Base-by-base conservation (phyloP, 768 basidiomycete species). In the Tricholoma sp. region DNA sequence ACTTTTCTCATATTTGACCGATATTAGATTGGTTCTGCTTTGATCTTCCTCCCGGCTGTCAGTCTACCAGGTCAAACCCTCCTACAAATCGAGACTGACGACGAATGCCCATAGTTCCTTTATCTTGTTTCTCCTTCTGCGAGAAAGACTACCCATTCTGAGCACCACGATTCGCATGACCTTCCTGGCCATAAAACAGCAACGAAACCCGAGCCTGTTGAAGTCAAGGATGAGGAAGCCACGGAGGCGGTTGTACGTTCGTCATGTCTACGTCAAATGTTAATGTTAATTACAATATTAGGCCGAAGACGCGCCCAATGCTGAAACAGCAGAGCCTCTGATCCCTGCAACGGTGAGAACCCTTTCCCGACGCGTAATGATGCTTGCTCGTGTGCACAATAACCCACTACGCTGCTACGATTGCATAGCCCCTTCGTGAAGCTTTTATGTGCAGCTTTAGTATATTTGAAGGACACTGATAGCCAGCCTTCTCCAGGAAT, bases 111-210 rank as follows among this genome's bases (percentile, higher is more conserved):
- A 33, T 56, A 77, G 73, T 67, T 77, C 54, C 68, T 77, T 31
- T 77, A 75, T 65, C 70, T 77, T 48, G 17, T 75, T 36, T 77
- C 76, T 6, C 76, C 76, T 5, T 70, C 72, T 33, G 73, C 73
- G 13, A 68, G 72, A 53, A 74, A 75, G 60, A 63, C 64, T 48
- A 60, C 64, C 10, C 64, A 66, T 39, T 54, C 60, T 53, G 67
- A 65, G 24, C 75, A 76, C 61, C 59, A 74, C 50, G 73, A 74
- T 65, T 64, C 69, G 58, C 72, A 70, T 33, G 70, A 74, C 20
- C 68, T 59, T 59, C 69, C 70, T 52, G 58, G 62, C 1, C 62
- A 66, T 42, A 61, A 66, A 52, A 39, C 6, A 17, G 54, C 66
- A 9, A 32, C 56, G 63, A 11, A 49, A n/a, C 41, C 57, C 31